These are phyloP conservation scores for Phaeotremella skinneri DNA, from an alignment of 768 basidiomycete genomes.

Conservation along the genomic window DNA sequence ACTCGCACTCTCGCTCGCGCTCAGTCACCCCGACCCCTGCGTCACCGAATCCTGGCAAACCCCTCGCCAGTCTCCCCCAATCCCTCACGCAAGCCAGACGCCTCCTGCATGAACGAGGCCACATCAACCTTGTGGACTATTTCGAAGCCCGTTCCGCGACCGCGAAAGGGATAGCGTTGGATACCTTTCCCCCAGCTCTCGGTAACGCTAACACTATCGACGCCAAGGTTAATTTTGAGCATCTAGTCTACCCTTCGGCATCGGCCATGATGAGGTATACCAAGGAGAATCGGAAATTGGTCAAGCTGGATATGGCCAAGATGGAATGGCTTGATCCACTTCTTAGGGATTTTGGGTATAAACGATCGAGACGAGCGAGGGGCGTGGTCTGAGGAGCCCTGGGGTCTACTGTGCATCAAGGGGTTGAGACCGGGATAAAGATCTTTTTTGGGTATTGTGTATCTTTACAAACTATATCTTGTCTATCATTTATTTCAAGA, in stretches of 20 bases:
- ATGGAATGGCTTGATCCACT: slow-evolving; percentile 42
- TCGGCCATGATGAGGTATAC: slow-evolving; percentile 29
- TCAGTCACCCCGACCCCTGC: slow-evolving; percentile 8
- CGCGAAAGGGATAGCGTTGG: background rate
- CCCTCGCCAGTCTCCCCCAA: slow-evolving; percentile 23
- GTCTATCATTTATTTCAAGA: too few relatives aligned
- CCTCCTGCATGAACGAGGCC: slow-evolving; percentile 29
- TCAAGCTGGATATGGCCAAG: slow-evolving; percentile 26
- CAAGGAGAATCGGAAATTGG: slow-evolving; percentile 20
- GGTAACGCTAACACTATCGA: too few relatives aligned
- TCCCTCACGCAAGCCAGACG: slow-evolving; percentile 26
- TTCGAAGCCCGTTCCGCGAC: slow-evolving; percentile 26
- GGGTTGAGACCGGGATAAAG: too few relatives aligned
- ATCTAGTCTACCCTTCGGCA: slow-evolving; percentile 23
- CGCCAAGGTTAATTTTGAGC: slow-evolving; percentile 13
- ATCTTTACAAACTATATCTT: too few relatives aligned
- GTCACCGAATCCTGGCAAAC: background rate
- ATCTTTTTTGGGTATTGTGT: too few relatives aligned
- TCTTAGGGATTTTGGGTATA: slow-evolving; percentile 33
- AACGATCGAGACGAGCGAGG: background rate
- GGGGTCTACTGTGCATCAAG: too few relatives aligned
- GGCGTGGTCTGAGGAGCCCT: too few relatives aligned
- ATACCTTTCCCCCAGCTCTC: too few relatives aligned
- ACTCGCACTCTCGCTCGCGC: slow-evolving; percentile 6
- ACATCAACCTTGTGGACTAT: slow-evolving; percentile 45